Evolutionary conservation across 2,329 filamentous ascomycete species (phyloP).

Genomic region (Orbilia javanica): DNA sequence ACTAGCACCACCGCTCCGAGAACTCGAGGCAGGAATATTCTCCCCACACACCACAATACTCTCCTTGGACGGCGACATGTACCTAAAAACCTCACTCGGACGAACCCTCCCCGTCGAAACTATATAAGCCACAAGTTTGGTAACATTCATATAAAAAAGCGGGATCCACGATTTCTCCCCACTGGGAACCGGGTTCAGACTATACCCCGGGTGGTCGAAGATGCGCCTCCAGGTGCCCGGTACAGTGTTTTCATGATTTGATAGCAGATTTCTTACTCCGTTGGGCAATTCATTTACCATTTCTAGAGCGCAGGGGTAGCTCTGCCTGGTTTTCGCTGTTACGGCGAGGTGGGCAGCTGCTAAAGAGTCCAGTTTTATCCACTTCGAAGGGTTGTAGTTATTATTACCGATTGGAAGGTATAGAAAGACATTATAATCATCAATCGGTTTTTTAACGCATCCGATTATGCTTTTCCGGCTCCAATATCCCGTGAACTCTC

Average conservation of each 20-base stretch:
- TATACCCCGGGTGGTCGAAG: not conserved
- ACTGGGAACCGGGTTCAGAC: not conserved
- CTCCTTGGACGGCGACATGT: conserved; percentile 70
- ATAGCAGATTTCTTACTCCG: too few species aligned
- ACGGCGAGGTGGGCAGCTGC: too few species aligned
- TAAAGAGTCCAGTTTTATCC: too few species aligned
- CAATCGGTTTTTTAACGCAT: too few species aligned
- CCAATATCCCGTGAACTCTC: conserved; percentile 23
- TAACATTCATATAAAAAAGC: not conserved
- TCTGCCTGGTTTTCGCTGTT: too few species aligned
- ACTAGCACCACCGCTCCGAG: not conserved
- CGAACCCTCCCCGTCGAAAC: conserved; percentile 1
- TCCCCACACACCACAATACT: not conserved
- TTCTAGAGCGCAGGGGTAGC: too few species aligned
- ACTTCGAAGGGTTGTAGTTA: too few species aligned
- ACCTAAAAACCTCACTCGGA: conserved; percentile 67
- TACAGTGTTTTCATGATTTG: too few species aligned
- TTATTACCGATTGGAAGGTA: too few species aligned
- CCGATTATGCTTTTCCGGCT: not conserved
- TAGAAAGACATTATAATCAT: too few species aligned
- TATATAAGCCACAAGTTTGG: not conserved
- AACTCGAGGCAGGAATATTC: not conserved
- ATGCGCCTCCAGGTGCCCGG: not conserved
- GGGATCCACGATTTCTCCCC: too few species aligned
- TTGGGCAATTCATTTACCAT: too few species aligned